Base-by-base conservation (phyloP, 2,329 filamentous ascomycete species). In the Trichoderma atrobrunneum region DNA sequence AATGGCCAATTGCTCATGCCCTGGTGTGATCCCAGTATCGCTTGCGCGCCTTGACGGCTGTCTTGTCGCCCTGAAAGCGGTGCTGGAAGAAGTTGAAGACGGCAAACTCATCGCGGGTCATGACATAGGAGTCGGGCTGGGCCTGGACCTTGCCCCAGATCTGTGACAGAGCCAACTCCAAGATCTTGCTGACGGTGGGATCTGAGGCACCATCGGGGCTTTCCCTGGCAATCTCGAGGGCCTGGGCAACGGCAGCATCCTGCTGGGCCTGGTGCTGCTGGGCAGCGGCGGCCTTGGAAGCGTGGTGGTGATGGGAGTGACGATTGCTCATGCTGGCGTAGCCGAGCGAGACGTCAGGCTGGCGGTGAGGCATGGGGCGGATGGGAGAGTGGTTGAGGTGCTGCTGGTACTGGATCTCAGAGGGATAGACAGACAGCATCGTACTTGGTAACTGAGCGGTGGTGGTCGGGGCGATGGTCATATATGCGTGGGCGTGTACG, bases 41-140 rank as follows among this genome's bases (percentile, higher is more conserved):
- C 75, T 79, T 84, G 73, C 83, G 82, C 21, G 87, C 87, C 48
- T 79, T 81, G n/a, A 82, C 78, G 54, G 85, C 85, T n/a, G 83
- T 76, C 74, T 82, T 78, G 74, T 87, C 80, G 73, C 88, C 87
- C 34, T 83, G 80, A 78, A 92, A 94, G 11, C 91, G 88, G 74
- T 87, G 82, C 74, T 92, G 91, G 80, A 92, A 95, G 81, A 91
- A 95, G 84, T 96, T 97, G 88, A 97, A 94, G 73, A 97, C 87
- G 70, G 92, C 89, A 78, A 96, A 97, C 82, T 97, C 93, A 81
- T 93, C 90, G 74, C 87, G 85, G 39, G 85, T 89, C 84, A 97
- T 90, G 74, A 96, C 81, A 81, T 95, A 97, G n/a, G 85, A 84
- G 65, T 87, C 82, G 1, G 92, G 92, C 36, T 91, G 84, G 4